A percentile compares a stretch with the other conserved stretches of the same genome.
Evolutionary conservation across 2,329 filamentous ascomycete species (phyloP).

Genomic region (Xylaria digitata): DNA sequence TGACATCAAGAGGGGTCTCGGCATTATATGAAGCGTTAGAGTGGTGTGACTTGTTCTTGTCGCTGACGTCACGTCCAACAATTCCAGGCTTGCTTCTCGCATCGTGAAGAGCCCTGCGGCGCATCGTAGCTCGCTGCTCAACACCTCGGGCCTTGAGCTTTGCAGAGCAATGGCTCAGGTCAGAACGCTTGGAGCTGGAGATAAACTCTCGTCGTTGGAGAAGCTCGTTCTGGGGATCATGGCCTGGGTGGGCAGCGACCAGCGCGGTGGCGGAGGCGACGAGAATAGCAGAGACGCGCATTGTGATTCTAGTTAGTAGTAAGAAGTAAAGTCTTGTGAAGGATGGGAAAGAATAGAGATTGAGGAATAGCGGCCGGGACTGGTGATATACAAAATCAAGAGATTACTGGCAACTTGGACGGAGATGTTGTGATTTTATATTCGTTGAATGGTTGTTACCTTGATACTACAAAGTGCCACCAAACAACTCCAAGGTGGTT

Average conservation of each 20-base stretch:
- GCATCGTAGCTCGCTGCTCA: neutral
- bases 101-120: neutral
- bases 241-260: constrained; percentile 2
- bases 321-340: neutral
- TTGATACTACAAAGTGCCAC: neutral
- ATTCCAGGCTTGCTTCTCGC: constrained; percentile 2
- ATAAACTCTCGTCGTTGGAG: constrained; percentile 9
- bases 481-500: no score
- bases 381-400: neutral
- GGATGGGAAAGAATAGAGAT: neutral
- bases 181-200: constrained; percentile 1
- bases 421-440: constrained; percentile 5
- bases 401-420: neutral
- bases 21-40: neutral
- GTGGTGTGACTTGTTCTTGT: constrained; percentile 10
- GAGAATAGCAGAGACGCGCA: constrained; percentile 2
- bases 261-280: neutral
- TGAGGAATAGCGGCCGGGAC: neutral
- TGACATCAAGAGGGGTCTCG: neutral
- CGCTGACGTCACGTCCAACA: neutral
- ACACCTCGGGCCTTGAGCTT: constrained; percentile 2
- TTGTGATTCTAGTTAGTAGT: neutral
- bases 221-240: neutral
- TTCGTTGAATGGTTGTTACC: neutral
- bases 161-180: constrained; percentile 6